A percentile compares a stretch with the other conserved stretches of the same genome.
phyloP scores from a whole-genome alignment of 345 rosid species.

The Laguncularia racemosa region DNA sequence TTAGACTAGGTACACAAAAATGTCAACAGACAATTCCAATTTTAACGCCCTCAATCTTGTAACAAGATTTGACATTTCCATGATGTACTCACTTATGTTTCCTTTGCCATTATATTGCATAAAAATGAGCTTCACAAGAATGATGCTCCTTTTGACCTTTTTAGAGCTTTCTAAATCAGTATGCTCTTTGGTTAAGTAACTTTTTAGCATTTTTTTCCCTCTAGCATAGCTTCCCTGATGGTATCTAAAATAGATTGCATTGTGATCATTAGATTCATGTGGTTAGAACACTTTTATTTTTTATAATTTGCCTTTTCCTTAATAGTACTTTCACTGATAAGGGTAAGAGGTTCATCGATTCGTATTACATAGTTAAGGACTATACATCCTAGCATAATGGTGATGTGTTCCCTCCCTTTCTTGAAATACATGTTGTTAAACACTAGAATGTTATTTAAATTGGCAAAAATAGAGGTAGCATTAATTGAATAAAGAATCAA shows the following conservation, averaged over 20 bases:
- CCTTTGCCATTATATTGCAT: background rate
- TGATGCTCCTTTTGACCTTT: conserved; percentile 1
- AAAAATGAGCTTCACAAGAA: conserved; percentile 2
- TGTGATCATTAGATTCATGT: background rate
- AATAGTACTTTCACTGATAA: no score
- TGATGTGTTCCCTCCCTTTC: background rate
- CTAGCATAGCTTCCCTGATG: no score
- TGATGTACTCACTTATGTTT: background rate
- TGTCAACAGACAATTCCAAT: background rate
- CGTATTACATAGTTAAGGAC: background rate
- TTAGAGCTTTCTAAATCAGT: conserved; percentile 3
- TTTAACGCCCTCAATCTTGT: background rate
- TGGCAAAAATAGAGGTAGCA: no score
- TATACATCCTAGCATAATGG: background rate
- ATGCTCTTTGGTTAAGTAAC: conserved; percentile 1
- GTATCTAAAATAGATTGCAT: no score
- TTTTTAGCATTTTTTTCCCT: background rate
- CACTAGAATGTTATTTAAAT: no score
- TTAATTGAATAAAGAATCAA: no score
- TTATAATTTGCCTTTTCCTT: no score
- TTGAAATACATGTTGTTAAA: background rate
- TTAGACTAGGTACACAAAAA: conserved; percentile 2
- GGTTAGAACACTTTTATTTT: background rate
- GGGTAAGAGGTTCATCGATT: background rate
- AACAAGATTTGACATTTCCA: conserved; percentile 8